Evolutionary conservation across 495 filamentous ascomycete genomes (phyloP), one percentile per base, ranked within the genome.

Genomic region (Aspergillus nidulans): DNA sequence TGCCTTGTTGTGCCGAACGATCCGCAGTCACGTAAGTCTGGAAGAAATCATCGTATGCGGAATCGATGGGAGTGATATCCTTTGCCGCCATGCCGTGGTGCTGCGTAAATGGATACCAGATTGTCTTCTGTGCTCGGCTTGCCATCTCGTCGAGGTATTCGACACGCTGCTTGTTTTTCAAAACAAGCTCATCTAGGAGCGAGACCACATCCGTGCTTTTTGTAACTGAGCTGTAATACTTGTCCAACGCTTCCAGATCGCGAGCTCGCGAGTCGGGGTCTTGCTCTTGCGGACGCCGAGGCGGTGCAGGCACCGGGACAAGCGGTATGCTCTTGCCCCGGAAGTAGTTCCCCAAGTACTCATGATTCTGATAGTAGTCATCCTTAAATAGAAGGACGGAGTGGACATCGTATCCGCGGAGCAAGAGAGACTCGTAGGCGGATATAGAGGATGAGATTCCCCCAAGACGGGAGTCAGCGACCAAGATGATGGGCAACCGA

Each of bases 51-150:
- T 84, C 86, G 51, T 83, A 79, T 0, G 88, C 88, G 0, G 88
- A 90, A 60, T 92, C 88, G 52, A 92, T 88, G 1, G 79, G 76
- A 1, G 81, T 74, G 52, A 91, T 88, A 26, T 80, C 80, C 26
- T 82, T 69, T 5, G 78, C 62, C 3, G 66, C 65, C 52, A 87
- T 74, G 39, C 75, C 75, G n/a, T 79, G 75, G 39, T 92, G 88
- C 62, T 92, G 88, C 9, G 86, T 91, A 49, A 92, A 92, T 0
- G 88, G 88, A 57, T 90, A 89, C 88, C 88, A 92, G 47, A 92
- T 89, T 6, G 72, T 65, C 21, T 78, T 64, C 21, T 78, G 67
- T 0, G 87, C 88, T 26, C 74, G 67, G 2, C 59, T 55, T 6
- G 79, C 58, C 85, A 91, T 87, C 28, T 66, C 72, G 36, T 82